Evolutionary conservation across 768 basidiomycete genomes (phyloP).

Genomic region (Trametes cinnabarina): DNA sequence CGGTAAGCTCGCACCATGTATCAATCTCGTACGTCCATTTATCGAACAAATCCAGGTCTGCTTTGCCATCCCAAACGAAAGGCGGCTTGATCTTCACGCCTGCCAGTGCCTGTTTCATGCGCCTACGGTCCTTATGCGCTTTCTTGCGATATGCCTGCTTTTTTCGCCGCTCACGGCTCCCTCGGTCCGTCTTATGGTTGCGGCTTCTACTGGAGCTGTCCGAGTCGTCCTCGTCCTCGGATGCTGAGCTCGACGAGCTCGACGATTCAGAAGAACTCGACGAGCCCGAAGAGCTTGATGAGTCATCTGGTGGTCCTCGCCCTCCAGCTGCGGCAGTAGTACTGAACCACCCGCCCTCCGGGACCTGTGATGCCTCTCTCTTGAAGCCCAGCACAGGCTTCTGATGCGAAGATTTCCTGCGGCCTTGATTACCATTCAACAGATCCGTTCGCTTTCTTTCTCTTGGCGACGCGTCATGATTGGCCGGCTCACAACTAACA

Average conservation of each 20-base stretch:
- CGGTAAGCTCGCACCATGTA: neutral
- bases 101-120: neutral
- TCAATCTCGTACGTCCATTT: conserved; percentile 6
- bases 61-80: conserved; percentile 16
- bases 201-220: no score
- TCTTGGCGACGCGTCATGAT: neutral
- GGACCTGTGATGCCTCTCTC: neutral
- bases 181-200: no score
- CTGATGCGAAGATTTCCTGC: neutral
- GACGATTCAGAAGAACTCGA: neutral
- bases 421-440: neutral
- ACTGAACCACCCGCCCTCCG: neutral
- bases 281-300: neutral
- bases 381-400: neutral
- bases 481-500: neutral
- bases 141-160: no score
- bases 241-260: neutral
- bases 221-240: no score
- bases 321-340: neutral
- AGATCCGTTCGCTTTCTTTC: neutral
- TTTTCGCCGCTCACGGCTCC: no score
- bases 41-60: conserved; percentile 21
- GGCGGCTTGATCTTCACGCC: neutral
- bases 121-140: neutral
- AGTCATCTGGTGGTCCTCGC: neutral